Evolutionary conservation across 805 yeast genomes (phyloP), one percentile per base, ranked within the genome.

Genomic region (Blastobotrys chiropterorum): DNA sequence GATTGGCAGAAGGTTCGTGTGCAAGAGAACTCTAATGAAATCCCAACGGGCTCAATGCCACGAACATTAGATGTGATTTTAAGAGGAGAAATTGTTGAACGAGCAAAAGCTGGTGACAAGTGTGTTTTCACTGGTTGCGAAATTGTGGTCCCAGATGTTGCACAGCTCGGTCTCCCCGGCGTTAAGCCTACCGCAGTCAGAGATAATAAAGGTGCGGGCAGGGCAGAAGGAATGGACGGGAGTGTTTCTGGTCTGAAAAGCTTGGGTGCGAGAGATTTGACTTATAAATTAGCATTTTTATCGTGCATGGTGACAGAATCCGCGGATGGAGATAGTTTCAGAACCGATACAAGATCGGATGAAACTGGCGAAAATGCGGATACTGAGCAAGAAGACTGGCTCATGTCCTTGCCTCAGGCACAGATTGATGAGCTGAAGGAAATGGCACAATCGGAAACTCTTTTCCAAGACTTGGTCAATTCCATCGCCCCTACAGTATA

Each of bases 1-100:
- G 98, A 92, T 73, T 92, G 99, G 99, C 99, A 92, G 68, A 86
- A 86, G 58, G 92, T 90, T 21, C 80, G 97, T 61, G 86, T 92
- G 58, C 99, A 92, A 67, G 99, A 92, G 65, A 94, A 92, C 63
- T 83, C 97, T n/a, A 86, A 77, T 60, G 98, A 92, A 69, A 92
- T 92, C 52, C 99, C 99, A 22, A 89, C 97, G 0, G 99, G 99
- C 26, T 90, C 97, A 2, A 92, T 92, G 99, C 99, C 99, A 21
- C 81, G 99, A 67, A 92, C 97, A 1, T 69, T 92, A 62, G 99
- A 92, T 67, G 92, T 92, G 20, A 86, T 92, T 48, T 71, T 92
- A 53, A 77, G 99, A 61, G 98, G 98, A 48, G 97, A 92, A 59
- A 77, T 89, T 50, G 98, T 94, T 6, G 99, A 92, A 65, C 77